Base-by-base conservation (phyloP, 148 eudicot species). In the Persicaria tinctoria region DNA sequence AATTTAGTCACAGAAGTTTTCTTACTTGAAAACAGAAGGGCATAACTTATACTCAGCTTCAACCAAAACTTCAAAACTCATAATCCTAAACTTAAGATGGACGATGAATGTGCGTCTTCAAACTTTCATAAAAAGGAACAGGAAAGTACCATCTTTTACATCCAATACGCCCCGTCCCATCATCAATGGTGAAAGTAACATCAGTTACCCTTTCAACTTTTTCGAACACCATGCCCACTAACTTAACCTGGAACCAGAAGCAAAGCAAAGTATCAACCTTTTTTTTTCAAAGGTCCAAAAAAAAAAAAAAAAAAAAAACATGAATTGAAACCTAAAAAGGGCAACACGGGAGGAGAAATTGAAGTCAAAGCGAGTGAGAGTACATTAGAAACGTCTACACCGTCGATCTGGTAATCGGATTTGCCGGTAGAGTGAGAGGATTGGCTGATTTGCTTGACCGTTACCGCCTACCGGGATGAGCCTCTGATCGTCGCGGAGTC, bases 381-480 rank as follows among this genome's bases (percentile, higher is more conserved):
- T 72, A 90, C 97, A 76, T 87, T 94, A 64, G 85, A 82, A 49
- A 94, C 90, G 12, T 89, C 87, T 27, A 85, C 87, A 1, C 96
- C 97, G 55, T 86, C 89, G 69, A 94, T 80, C 8, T 80, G 74
- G 73, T 86, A 88, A 80, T 76, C 86, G 46, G 90, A 82, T 68
- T 89, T 89, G n/a, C 87, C 93, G 16, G 82, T 87, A 0, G 89
- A 76, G 38, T 77, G 91, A 64, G 92, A 86, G 1, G 93, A 91
- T 77, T 88, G 91, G 54, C 91, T 90, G 7, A 94, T 94, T 76
- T 85, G 89, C 90, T 91, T 91, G 80, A 91, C 89, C 0, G 98
- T 88, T n/a, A n/a, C n/a, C n/a, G n/a, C n/a, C n/a, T 2, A 94
- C 73, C 55, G 97, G 98, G 46, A 88, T 78, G 7, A 80, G 76